These are phyloP conservation scores for Catunica adiposa DNA, from an alignment of 2,329 filamentous ascomycete genomes.

Conservation along the genomic window DNA sequence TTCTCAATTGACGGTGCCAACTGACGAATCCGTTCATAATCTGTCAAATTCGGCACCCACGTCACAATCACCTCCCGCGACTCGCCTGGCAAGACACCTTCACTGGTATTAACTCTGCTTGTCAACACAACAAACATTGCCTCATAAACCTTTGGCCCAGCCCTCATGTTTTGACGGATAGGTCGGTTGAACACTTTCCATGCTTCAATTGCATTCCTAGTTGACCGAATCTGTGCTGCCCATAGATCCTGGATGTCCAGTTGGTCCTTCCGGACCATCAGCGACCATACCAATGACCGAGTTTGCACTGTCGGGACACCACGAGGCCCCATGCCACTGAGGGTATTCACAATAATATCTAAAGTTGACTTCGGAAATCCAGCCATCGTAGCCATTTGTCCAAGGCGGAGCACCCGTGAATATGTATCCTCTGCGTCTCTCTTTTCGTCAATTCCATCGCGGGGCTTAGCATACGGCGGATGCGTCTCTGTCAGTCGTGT, in stretches of 20 bases:
- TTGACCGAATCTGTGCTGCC: slow-evolving; percentile 41
- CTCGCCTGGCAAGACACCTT: slow-evolving; percentile 16
- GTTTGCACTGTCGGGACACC: slow-evolving; percentile 41
- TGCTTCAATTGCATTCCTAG: slow-evolving; percentile 43
- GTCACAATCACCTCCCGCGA: slow-evolving; percentile 16
- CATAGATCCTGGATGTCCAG: slow-evolving; percentile 22
- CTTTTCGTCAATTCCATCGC: slow-evolving; percentile 43
- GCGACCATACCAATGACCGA: slow-evolving; percentile 18
- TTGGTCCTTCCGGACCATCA: not conserved
- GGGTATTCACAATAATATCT: slow-evolving; percentile 32
- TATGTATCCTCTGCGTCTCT: slow-evolving; percentile 34
- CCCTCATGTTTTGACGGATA: slow-evolving; percentile 21
- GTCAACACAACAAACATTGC: slow-evolving; percentile 45
- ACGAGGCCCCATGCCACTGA: slow-evolving; percentile 35
- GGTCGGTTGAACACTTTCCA: slow-evolving; percentile 35
- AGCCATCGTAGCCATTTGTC: slow-evolving; percentile 37
- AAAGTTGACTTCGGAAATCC: slow-evolving; percentile 33
- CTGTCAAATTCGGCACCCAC: slow-evolving; percentile 34
- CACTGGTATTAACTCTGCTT: slow-evolving; percentile 19
- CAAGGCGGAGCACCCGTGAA: slow-evolving; percentile 36
- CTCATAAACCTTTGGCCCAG: slow-evolving; percentile 32
- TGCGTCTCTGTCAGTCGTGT: slow-evolving; percentile 34
- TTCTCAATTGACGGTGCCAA: slow-evolving; percentile 40
- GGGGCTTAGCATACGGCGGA: slow-evolving; percentile 42
- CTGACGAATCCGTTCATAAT: slow-evolving; percentile 48